These are phyloP conservation scores for Chaetomiaceae sp. DNA, from an alignment of 2,329 filamentous ascomycete genomes.

Conservation along the genomic window DNA sequence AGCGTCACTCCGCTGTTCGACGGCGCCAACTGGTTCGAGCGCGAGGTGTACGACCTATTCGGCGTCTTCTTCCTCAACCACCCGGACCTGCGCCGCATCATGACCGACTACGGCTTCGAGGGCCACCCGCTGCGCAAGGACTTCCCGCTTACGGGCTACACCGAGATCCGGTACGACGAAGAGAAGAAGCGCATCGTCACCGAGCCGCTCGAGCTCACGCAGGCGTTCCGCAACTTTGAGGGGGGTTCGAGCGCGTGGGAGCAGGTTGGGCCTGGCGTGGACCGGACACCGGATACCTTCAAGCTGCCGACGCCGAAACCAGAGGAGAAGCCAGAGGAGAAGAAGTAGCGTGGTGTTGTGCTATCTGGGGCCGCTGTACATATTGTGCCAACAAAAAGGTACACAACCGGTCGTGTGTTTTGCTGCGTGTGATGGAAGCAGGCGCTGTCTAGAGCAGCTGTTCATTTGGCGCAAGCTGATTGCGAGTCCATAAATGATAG, in stretches of 20 bases:
- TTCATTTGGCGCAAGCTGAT: too few relatives aligned
- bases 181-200: conserved; percentile 99
- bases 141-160: conserved; percentile 96
- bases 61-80: conserved; percentile 95
- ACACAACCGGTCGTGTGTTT: background rate
- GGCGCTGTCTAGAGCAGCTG: too few relatives aligned
- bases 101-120: conserved; percentile 99
- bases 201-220: conserved; percentile 93
- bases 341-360: conserved; percentile 81
- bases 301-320: conserved; percentile 94
- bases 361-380: conserved; percentile 15
- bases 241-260: conserved; percentile 70
- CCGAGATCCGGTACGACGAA: conserved; percentile 95
- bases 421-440: too few relatives aligned
- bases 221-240: conserved; percentile 98
- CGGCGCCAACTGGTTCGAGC: conserved; percentile 97
- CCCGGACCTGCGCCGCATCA: conserved; percentile 91
- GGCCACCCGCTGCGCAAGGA: conserved; percentile 96
- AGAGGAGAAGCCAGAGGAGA: conserved; percentile 85
- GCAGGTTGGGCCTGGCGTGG: conserved; percentile 60
- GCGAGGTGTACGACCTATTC: conserved; percentile 95
- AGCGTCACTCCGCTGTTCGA: conserved; percentile 82
- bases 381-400: conserved; percentile 16
- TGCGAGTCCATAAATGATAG: too few relatives aligned
- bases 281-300: conserved; percentile 80